Percentiles rank a stretch among this genome's conserved stretches.
phyloP scores from a whole-genome alignment of 345 rosid species.

The Aethionema arabicum region DNA sequence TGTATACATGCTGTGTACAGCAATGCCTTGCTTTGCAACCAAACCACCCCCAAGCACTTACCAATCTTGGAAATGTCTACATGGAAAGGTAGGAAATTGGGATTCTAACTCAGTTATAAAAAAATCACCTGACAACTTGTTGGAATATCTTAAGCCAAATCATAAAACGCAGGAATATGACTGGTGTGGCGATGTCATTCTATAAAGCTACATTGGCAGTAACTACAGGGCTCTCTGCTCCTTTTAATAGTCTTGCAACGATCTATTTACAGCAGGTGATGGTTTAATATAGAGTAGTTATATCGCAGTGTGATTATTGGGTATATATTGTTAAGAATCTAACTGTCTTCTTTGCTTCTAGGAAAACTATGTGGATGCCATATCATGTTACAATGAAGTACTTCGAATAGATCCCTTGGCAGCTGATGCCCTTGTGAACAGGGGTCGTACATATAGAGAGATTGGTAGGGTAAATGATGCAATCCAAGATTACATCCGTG shows the following conservation, averaged over 20 bases:
- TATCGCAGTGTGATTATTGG: no score
- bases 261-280: slow-evolving; percentile 95
- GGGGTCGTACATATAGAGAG: slow-evolving; percentile 97
- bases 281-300: no score
- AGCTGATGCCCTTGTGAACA: slow-evolving; percentile 95
- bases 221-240: slow-evolving; percentile 95
- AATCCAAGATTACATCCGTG: slow-evolving; percentile 85
- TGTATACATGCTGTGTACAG: slow-evolving; percentile 90
- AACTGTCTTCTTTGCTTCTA: slow-evolving; percentile 25
- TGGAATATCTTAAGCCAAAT: slow-evolving; percentile 7
- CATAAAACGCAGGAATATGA: slow-evolving; percentile 52
- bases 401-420: slow-evolving; percentile 96
- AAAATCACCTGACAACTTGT: neutral
- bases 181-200: slow-evolving; percentile 49
- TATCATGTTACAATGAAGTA: slow-evolving; percentile 96
- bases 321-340: no score
- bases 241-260: slow-evolving; percentile 91
- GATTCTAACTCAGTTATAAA: neutral
- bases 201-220: slow-evolving; percentile 89
- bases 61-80: slow-evolving; percentile 95
- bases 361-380: slow-evolving; percentile 95
- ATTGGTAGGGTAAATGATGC: slow-evolving; percentile 94
- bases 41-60: slow-evolving; percentile 92
- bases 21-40: slow-evolving; percentile 92
- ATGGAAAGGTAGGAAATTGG: slow-evolving; percentile 77